A percentile compares a stretch with the other conserved stretches of the same genome.
Conservation (phyloP, 495 filamentous ascomycete genomes). For the Neurospora sublineolata region DNA sequence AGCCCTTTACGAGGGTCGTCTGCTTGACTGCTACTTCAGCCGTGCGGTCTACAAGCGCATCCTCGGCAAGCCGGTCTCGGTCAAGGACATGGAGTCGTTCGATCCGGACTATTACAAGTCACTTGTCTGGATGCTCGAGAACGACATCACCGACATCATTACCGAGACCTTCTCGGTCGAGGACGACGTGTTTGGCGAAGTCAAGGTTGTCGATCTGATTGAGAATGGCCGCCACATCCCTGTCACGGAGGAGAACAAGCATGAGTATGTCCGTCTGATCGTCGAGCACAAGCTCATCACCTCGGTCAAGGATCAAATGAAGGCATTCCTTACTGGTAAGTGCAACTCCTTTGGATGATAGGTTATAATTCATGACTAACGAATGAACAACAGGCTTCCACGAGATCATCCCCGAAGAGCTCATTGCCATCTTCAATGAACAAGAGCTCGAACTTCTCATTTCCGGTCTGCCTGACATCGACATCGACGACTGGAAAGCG, state of each 20-base stretch:
- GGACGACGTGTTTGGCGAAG: constrained; percentile 84
- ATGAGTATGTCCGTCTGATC: constrained; percentile 86
- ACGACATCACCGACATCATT: constrained; percentile 97
- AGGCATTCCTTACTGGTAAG: constrained; percentile 85
- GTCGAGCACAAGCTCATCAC: constrained; percentile 88
- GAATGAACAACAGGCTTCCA: constrained; percentile 60
- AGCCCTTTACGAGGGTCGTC: constrained; percentile 89
- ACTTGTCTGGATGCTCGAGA: constrained; percentile 96
- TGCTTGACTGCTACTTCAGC: constrained; percentile 98
- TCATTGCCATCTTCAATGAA: constrained; percentile 97
- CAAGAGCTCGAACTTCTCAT: constrained; percentile 96
- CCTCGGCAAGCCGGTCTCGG: constrained; percentile 82
- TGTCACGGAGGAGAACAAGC: constrained; percentile 97
- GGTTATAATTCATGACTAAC: constrained; percentile 11
- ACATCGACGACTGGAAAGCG: constrained; percentile 97
- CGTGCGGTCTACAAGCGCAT: constrained; percentile 97
- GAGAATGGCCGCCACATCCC: constrained; percentile 80
- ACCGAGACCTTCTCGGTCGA: constrained; percentile 95
- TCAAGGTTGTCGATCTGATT: constrained; percentile 74
- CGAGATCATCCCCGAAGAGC: constrained; percentile 88
- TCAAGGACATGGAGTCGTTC: constrained; percentile 99
- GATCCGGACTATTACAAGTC: constrained; percentile 99
- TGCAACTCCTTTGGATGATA: not conserved
- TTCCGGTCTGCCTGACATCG: constrained; percentile 92
- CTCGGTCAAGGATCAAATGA: constrained; percentile 86